Conservation (phyloP, 148 eudicot genomes). For the Dysphania ambrosioides region DNA sequence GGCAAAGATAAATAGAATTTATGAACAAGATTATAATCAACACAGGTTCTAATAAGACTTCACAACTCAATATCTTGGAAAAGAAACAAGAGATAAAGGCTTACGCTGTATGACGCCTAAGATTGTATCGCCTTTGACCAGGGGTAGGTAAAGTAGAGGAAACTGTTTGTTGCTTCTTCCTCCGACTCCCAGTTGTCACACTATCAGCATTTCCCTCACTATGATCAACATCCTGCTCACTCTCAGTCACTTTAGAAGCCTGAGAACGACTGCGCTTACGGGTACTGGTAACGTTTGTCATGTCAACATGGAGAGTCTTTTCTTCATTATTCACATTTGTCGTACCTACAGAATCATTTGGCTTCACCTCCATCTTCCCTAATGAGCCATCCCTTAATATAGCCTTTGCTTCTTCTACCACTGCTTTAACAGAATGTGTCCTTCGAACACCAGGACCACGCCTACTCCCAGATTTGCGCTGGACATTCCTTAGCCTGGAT, state of each 20-base stretch:
- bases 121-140: slow-evolving; percentile 77
- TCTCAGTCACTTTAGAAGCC: slow-evolving; percentile 43
- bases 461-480: slow-evolving; percentile 34
- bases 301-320: slow-evolving; percentile 31
- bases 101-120: slow-evolving; percentile 70
- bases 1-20: neutral
- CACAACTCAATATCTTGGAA: neutral
- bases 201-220: slow-evolving; percentile 72
- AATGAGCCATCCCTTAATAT: slow-evolving; percentile 37
- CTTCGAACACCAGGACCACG: slow-evolving; percentile 39
- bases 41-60: neutral
- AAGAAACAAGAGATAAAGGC: slow-evolving; percentile 24
- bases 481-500: slow-evolving; percentile 42
- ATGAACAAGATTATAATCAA: neutral
- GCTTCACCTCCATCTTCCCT: slow-evolving; percentile 24
- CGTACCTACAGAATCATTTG: slow-evolving; percentile 25
- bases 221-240: slow-evolving; percentile 49
- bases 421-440: slow-evolving; percentile 56
- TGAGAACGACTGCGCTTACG: slow-evolving; percentile 58
- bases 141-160: slow-evolving; percentile 50
- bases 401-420: slow-evolving; percentile 58
- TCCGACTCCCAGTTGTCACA: slow-evolving; percentile 55
- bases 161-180: slow-evolving; percentile 63
- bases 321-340: slow-evolving; percentile 32
- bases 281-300: slow-evolving; percentile 27